These are phyloP conservation scores for Pyricularia pennisetigena DNA, from an alignment of 2,329 filamentous ascomycete genomes.

Conservation along the genomic window DNA sequence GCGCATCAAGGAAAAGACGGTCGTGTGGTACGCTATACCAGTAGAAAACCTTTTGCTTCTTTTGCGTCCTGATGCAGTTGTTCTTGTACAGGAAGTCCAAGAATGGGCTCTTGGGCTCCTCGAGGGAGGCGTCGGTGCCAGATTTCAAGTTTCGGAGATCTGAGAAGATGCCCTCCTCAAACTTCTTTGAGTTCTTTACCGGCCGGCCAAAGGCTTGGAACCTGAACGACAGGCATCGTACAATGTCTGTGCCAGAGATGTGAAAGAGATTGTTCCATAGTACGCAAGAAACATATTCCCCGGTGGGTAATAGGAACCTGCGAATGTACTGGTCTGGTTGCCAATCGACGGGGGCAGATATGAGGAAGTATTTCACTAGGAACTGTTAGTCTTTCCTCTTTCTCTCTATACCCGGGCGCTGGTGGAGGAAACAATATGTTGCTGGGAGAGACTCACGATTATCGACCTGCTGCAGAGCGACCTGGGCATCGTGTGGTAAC, in stretches of 20 bases:
- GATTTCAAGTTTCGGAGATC: slow-evolving; percentile 97
- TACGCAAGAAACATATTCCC: slow-evolving; percentile 97
- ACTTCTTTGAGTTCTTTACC: slow-evolving; percentile 99
- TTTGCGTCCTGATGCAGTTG: slow-evolving; percentile 99
- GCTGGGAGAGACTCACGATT: slow-evolving; percentile 59
- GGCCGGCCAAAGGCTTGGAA: slow-evolving; percentile 98
- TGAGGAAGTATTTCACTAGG: slow-evolving; percentile 97
- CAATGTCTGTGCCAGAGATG: slow-evolving; percentile 97
- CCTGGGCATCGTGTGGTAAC: slow-evolving; percentile 90
- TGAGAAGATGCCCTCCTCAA: slow-evolving; percentile 98
- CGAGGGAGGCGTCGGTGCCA: slow-evolving; percentile 92
- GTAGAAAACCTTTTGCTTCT: slow-evolving; percentile 99
- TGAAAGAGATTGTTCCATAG: slow-evolving; percentile 99
- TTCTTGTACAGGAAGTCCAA: slow-evolving; percentile 99
- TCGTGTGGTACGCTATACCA: slow-evolving; percentile 99
- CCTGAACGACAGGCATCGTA: slow-evolving; percentile 92
- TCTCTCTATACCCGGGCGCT: not conserved
- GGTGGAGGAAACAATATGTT: not conserved
- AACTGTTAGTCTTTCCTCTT: not conserved
- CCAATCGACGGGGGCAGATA: slow-evolving; percentile 98
- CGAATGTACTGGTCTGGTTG: slow-evolving; percentile 93
- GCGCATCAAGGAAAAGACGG: slow-evolving; percentile 89
- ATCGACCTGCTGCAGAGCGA: slow-evolving; percentile 95
- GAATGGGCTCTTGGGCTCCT: slow-evolving; percentile 97
- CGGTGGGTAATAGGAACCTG: slow-evolving; percentile 87